These are phyloP conservation scores for Hericium alpestre DNA, from an alignment of 768 basidiomycete genomes.

Conservation along the genomic window DNA sequence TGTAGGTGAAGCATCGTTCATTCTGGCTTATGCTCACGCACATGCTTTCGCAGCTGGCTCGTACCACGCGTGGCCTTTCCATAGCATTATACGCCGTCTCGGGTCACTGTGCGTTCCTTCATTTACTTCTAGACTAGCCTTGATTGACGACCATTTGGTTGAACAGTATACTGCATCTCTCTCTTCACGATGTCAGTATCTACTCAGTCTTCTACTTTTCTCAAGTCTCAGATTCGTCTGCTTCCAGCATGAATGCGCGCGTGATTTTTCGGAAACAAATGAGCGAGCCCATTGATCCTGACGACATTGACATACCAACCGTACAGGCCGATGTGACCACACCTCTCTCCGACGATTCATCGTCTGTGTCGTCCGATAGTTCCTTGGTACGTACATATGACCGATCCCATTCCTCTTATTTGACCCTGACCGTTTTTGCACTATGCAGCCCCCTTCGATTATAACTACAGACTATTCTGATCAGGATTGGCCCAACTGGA, in stretches of 20 bases:
- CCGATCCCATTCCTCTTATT: not conserved
- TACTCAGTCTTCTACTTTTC: not conserved
- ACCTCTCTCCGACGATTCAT: not conserved
- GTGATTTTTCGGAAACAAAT: not conserved
- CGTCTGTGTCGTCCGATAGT: not conserved
- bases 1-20: not conserved
- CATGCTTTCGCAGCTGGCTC: not conserved
- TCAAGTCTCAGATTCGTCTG: not conserved
- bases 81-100: not conserved
- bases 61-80: not conserved
- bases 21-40: not conserved
- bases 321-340: not conserved
- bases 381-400: not conserved
- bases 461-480: not conserved
- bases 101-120: not conserved
- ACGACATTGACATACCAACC: not conserved
- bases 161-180: not conserved
- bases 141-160: not conserved
- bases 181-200: not conserved
- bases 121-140: not conserved
- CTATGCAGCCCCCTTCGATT: not conserved
- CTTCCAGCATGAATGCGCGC: not conserved
- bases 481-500: not conserved
- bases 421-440: not conserved
- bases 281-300: not conserved